Evolutionary conservation across 1,284 basidiomycete genomes (phyloP), one percentile per base, ranked within the genome.

Genomic region (Puccinia horiana): DNA sequence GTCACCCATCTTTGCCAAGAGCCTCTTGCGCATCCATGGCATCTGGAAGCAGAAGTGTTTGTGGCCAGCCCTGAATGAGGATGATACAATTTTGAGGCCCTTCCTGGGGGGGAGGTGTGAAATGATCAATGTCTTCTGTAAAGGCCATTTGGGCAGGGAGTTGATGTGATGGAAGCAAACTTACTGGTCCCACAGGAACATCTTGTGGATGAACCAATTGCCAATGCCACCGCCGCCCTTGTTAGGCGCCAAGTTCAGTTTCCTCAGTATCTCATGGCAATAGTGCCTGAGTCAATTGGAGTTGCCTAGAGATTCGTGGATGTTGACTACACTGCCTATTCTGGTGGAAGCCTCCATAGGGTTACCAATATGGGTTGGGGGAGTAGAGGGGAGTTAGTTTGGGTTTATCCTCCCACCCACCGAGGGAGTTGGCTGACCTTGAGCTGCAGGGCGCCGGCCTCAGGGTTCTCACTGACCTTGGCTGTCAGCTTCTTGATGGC

Each of bases 21-120:
- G 32, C 35, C 29, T 9, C 18, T 73, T 42, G 4, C n/a, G 40
- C 37, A 73, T 73, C 70, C 70, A 73, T 20, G 44, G 23, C 23
- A 42, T 73, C 29, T 73, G 70, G 29, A 73, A 73, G 16, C 18
- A 47, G 35, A 73, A 52, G 29, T 73, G 70, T 29, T 63, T 20
- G 26, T 16, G 6, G 14, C 61, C 61, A 3, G 61, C n/a, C n/a
- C 16, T 32, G 61, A 63, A 63, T 12, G 35, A 63, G 3, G 26
- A 20, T 4, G 61, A 63, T 29, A 32, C 32, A n/a, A 63, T 37
- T 2, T 29, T 5, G 20, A 63, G 61, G 3, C 61, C 61, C 5
- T 12, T 12, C 11, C 61, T 63, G n/a, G n/a, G n/a, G n/a, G n/a
- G n/a, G n/a, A 20, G 26, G 2, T 18, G 3, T 5, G 14, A 29